Conservation (phyloP, 257 asterid genomes). For the Salvia miltiorrhiza region DNA sequence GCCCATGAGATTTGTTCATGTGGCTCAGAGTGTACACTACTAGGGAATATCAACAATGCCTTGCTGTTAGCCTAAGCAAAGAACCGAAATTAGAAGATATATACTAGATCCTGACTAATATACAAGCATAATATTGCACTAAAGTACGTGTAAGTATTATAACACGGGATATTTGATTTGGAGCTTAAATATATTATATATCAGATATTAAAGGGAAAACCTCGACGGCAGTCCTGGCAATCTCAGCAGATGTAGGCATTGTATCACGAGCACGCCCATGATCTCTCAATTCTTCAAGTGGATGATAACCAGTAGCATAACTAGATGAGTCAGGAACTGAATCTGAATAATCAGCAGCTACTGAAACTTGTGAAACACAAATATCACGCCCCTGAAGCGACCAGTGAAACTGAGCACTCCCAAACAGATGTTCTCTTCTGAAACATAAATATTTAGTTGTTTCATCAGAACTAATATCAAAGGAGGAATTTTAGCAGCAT, state of each 20-base stretch:
- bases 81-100: constrained; percentile 22
- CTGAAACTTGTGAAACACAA: constrained; percentile 54
- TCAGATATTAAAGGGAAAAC: constrained; percentile 27
- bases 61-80: constrained; percentile 50
- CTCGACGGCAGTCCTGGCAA: constrained; percentile 78
- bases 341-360: constrained; percentile 86
- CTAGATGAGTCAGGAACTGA: constrained; percentile 68
- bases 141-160: not conserved
- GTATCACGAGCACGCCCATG: constrained; percentile 41
- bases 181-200: constrained; percentile 16
- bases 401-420: constrained; percentile 47
- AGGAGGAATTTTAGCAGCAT: constrained; percentile 13
- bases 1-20: constrained; percentile 75
- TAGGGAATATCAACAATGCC: constrained; percentile 62
- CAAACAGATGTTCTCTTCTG: constrained; percentile 47
- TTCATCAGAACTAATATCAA: constrained; percentile 9
- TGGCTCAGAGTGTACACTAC: constrained; percentile 64
- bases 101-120: not conserved
- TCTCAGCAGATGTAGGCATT: constrained; percentile 66
- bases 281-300: constrained; percentile 70
- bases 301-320: constrained; percentile 62
- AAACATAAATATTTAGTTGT: constrained; percentile 35
- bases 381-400: constrained; percentile 36
- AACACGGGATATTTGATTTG: constrained; percentile 15
- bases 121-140: not conserved